phyloP scores from a whole-genome alignment of 257 asterid genomes.

The Forsythia viridissima region DNA sequence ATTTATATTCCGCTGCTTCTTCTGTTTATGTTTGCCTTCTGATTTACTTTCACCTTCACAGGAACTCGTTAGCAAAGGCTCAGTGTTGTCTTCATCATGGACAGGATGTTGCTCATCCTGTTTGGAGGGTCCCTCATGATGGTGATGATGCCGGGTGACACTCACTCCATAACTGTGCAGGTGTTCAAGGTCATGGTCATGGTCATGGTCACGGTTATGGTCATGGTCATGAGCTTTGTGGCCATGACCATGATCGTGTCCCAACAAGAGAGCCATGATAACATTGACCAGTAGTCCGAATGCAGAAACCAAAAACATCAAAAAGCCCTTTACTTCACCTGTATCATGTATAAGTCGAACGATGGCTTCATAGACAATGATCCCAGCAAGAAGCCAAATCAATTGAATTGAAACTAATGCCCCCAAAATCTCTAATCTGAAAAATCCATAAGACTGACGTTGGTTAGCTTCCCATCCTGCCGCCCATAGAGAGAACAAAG shows the following conservation, averaged over 20 bases:
- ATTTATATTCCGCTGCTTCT: slow-evolving; percentile 61
- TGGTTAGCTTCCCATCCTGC: slow-evolving; percentile 96
- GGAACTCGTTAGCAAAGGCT: slow-evolving; percentile 48
- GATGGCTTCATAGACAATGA: slow-evolving; percentile 89
- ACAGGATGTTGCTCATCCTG: slow-evolving; percentile 34
- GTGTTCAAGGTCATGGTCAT: slow-evolving; percentile 43
- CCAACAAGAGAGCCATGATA: slow-evolving; percentile 75
- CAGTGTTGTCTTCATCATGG: slow-evolving; percentile 35
- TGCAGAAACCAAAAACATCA: slow-evolving; percentile 82
- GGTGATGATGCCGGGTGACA: slow-evolving; percentile 42
- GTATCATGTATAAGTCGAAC: slow-evolving; percentile 52
- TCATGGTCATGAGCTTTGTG: slow-evolving; percentile 38
- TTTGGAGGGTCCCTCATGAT: slow-evolving; percentile 27
- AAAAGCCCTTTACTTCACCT: slow-evolving; percentile 79
- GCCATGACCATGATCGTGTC: slow-evolving; percentile 66
- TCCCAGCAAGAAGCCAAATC: slow-evolving; percentile 94
- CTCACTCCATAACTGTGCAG: slow-evolving; percentile 46
- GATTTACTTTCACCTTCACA: slow-evolving; percentile 31
- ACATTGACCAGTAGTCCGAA: slow-evolving; percentile 79
- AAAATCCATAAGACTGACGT: slow-evolving; percentile 90
- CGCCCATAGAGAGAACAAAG: slow-evolving; percentile 88
- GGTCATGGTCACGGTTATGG: slow-evolving; percentile 21
- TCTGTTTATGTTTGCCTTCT: slow-evolving; percentile 31
- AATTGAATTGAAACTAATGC: slow-evolving; percentile 81
- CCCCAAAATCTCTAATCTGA: slow-evolving; percentile 86